Base-by-base conservation (phyloP, 2,329 filamentous ascomycete species). In the Aspergillaceae sp. region DNA sequence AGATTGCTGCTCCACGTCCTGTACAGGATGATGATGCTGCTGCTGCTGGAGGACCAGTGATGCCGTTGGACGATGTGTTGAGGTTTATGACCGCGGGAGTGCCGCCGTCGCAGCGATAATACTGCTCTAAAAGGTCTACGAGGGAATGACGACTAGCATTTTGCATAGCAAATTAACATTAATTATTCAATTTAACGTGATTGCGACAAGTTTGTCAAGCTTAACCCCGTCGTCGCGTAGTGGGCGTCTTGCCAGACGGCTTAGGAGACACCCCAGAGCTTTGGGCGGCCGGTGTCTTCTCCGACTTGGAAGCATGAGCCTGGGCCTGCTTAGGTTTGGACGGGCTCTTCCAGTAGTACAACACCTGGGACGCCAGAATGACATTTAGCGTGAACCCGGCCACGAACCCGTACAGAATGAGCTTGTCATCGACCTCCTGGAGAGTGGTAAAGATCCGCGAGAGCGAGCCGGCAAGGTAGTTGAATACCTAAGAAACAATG, bases 361-460 rank as follows among this genome's bases (percentile, higher is more conserved):
- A 64, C 85, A 98, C 92, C 74, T 98, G 92, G 35, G 77, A 70
- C 9, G 90, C 90, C 48, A 98, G 76, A 47, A 98, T 78, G 48
- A 83, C 75, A 69, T 98, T 98, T 57, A 98, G 79, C n/a, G 75
- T 71, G 65, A 96, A 96, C 29, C 89, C 92, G 5, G 89, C 87
- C 46, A 97, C 72, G 75, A 94, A 97, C 43, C 90, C 86, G 71
- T 94, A 97, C 28, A 98, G 78, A 59, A 98, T 97, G 48, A 97
- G 77, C 70, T 90, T 90, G 69, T 98, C 92, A 66, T 94, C 86
- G 49, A 98, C 92, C 74, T 98, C 92, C 63, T 97, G 90, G 48
- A 98, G 74, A 6, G 94, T 98, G 30, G 92, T 98, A 70, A 96
- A 98, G 72, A 98, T 94, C 64, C 92, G 86, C 28, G 88, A 87